Evolutionary conservation across 2,329 filamentous ascomycete species (phyloP).

Genomic region (Didymella segeticola): DNA sequence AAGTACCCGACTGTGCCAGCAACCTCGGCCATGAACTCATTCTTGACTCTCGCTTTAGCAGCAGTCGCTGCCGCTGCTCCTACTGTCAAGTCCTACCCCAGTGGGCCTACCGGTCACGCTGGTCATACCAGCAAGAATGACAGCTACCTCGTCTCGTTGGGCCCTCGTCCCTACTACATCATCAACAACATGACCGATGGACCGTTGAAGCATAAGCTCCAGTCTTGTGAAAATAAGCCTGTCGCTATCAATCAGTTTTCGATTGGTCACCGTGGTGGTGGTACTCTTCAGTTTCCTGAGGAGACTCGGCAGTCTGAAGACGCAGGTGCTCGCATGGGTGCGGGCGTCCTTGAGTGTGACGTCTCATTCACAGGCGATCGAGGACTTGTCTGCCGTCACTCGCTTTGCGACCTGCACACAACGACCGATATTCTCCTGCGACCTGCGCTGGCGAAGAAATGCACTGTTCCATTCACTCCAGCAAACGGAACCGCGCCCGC

Average conservation of each 20-base stretch:
- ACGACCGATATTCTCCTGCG: constrained; percentile 71
- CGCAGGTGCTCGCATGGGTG: constrained; percentile 71
- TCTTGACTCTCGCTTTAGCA: constrained; percentile 17
- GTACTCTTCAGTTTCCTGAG: constrained; percentile 68
- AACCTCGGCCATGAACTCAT: constrained; percentile 3
- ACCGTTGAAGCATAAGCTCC: constrained; percentile 65
- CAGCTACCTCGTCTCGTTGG: constrained; percentile 59
- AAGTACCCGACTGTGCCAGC: not conserved
- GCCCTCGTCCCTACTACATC: constrained; percentile 69
- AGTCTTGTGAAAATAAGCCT: constrained; percentile 63
- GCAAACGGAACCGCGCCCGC: constrained; percentile 44
- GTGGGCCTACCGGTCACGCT: not conserved
- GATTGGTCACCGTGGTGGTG: constrained; percentile 68
- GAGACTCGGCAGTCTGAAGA: constrained; percentile 66
- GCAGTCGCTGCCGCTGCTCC: constrained; percentile 19
- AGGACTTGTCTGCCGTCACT: constrained; percentile 72
- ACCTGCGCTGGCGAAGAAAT: constrained; percentile 69
- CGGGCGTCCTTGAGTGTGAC: constrained; percentile 72
- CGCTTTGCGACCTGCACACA: constrained; percentile 71
- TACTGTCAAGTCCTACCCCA: constrained; percentile 11
- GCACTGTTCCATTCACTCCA: constrained; percentile 66
- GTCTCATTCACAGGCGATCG: constrained; percentile 70
- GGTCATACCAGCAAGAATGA: constrained; percentile 19
- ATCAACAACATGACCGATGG: constrained; percentile 68
- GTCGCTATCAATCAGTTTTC: constrained; percentile 63